Percentiles rank a stretch among this genome's conserved stretches.
These are phyloP conservation scores for Cyclotella sp. DNA, from an alignment of 108 stramenopile species.

Conservation along the genomic window DNA sequence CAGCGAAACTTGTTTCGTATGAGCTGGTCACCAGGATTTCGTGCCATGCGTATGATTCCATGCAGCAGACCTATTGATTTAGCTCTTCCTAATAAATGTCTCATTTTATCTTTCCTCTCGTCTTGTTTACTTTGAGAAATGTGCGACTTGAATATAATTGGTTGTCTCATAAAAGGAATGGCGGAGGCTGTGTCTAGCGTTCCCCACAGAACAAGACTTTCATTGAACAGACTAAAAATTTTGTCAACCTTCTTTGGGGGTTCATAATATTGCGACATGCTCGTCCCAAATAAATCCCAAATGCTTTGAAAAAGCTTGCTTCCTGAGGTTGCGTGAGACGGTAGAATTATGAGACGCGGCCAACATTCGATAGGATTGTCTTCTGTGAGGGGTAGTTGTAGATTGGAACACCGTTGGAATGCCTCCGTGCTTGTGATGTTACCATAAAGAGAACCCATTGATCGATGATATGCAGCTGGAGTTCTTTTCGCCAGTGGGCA, in stretches of 20 bases:
- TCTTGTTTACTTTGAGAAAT: conserved; percentile 9
- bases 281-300: neutral
- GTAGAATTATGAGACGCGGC: conserved; percentile 20
- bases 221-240: neutral
- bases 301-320: conserved; percentile 1
- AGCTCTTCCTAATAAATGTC: neutral
- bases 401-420: conserved; percentile 6
- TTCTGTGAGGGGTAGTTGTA: neutral
- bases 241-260: neutral
- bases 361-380: conserved; percentile 17
- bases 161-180: conserved; percentile 4
- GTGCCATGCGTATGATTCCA: conserved; percentile 18
- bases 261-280: conserved; percentile 13
- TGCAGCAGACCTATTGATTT: neutral
- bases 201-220: conserved; percentile 1
- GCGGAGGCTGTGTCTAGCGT: neutral
- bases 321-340: conserved; percentile 6
- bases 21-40: conserved; percentile 25
- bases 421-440: neutral
- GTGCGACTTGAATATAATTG: conserved; percentile 13
- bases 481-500: conserved; percentile 14
- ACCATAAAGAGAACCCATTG: neutral
- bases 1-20: conserved; percentile 12
- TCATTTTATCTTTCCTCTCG: neutral
- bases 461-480: neutral